Percentiles rank a stretch among this genome's conserved stretches.
Conservation (phyloP, 306 rosid genomes). For the Cucurbita pepo region DNA sequence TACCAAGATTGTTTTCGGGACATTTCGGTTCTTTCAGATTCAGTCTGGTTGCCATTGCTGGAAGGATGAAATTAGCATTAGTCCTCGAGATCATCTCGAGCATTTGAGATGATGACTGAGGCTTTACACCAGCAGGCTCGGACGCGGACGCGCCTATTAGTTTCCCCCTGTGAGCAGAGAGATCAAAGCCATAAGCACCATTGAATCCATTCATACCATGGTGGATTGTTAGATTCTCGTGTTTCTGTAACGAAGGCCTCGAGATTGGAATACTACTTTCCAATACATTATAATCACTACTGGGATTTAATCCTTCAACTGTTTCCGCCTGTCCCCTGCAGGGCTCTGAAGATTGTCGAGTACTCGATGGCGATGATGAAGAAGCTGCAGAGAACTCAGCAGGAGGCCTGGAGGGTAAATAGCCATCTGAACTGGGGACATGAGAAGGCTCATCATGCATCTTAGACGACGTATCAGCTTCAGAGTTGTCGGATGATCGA, state of each 20-base stretch:
- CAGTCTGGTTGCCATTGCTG: constrained; percentile 13
- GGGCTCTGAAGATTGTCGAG: constrained; percentile 11
- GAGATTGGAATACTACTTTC: constrained; percentile 21
- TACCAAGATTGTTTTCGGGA: constrained; percentile 11
- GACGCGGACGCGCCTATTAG: constrained; percentile 11
- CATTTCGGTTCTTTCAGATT: constrained; percentile 14
- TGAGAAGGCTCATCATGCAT: constrained; percentile 12
- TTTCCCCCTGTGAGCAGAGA: constrained; percentile 29
- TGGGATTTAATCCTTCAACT: constrained; percentile 19
- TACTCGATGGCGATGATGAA: constrained; percentile 4
- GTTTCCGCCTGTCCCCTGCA: constrained; percentile 14
- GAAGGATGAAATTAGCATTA: constrained; percentile 13
- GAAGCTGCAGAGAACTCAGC: constrained; percentile 14
- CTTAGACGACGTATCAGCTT: constrained; percentile 14
- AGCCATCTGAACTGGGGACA: constrained; percentile 11
- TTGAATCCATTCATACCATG: constrained; percentile 35
- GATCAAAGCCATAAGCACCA: constrained; percentile 18
- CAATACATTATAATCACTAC: constrained; percentile 12
- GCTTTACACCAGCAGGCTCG: constrained; percentile 20
- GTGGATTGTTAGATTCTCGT: constrained; percentile 9
- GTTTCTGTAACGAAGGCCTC: constrained; percentile 21
- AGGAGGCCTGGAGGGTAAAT: constrained; percentile 10
- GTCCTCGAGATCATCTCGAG: constrained; percentile 18
- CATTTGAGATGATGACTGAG: constrained; percentile 22
- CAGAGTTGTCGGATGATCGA: constrained; percentile 11